Evolutionary conservation across 192 early-diverging fungal species (phyloP).

Genomic region (Dissophora globulifera): DNA sequence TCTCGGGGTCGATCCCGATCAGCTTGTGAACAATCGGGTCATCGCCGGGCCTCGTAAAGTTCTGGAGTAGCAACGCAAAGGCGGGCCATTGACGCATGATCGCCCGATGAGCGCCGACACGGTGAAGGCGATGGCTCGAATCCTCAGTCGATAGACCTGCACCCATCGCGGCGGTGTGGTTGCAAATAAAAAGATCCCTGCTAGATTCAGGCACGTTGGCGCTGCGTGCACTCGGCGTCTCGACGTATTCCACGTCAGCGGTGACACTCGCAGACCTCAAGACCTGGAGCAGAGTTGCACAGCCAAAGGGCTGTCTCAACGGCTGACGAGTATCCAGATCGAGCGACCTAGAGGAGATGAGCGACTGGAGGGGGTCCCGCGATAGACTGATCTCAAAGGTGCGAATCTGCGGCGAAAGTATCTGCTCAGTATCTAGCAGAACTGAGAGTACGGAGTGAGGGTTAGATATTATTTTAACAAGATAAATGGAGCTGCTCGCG

Average conservation of each 20-base stretch:
- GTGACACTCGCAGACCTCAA: background rate
- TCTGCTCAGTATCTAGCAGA: background rate
- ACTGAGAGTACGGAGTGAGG: no score
- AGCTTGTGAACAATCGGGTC: background rate
- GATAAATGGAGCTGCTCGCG: no score
- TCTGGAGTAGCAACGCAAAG: background rate
- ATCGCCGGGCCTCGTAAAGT: background rate
- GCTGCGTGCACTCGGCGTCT: no score
- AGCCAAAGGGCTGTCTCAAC: conserved; percentile 7
- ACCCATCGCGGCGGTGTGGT: no score
- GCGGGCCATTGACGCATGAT: conserved; percentile 12
- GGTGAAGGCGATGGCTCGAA: no score
- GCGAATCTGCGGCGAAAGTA: background rate
- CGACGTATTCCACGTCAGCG: background rate
- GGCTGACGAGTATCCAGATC: background rate
- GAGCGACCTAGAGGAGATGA: background rate
- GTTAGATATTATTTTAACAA: no score
- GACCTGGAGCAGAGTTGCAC: background rate
- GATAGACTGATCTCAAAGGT: conserved; percentile 8
- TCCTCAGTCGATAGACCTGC: no score
- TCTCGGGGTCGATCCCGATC: background rate
- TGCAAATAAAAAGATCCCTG: no score
- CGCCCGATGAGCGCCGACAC: background rate
- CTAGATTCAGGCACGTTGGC: no score
- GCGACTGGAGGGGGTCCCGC: background rate